Percentiles rank a stretch among this genome's conserved stretches.
Conservation (phyloP, 495 filamentous ascomycete species). For the Neurospora tetrasperma region DNA sequence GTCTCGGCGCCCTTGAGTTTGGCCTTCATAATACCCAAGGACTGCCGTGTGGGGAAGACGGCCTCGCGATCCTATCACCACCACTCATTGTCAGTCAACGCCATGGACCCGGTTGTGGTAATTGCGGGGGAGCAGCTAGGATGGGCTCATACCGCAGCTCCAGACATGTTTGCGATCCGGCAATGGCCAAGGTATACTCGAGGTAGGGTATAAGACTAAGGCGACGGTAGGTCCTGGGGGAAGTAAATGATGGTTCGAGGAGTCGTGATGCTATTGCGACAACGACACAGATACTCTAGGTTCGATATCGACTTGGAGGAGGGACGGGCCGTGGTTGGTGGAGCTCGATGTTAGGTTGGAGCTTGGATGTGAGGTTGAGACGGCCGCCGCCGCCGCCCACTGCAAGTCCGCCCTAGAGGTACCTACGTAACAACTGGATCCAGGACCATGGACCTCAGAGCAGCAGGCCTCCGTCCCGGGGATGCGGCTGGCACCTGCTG, state of each 20-base stretch:
- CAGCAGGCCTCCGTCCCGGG: neutral
- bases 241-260: neutral
- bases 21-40: constrained; percentile 89
- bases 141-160: constrained; percentile 41
- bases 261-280: neutral
- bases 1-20: constrained; percentile 97
- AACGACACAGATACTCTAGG: neutral
- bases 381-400: neutral
- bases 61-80: constrained; percentile 64
- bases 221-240: neutral
- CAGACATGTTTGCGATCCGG: constrained; percentile 41
- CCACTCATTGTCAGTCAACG: constrained; percentile 12
- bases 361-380: neutral
- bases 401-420: neutral
- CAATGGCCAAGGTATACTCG: neutral
- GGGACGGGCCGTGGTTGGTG: neutral
- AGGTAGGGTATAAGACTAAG: neutral
- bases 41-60: constrained; percentile 97
- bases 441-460: neutral
- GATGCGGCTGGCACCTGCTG: neutral
- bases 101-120: neutral
- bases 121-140: neutral
- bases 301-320: neutral
- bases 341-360: neutral
- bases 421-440: neutral